Conservation (phyloP, 108 stramenopile species). For the Skeletonema menzelii region DNA sequence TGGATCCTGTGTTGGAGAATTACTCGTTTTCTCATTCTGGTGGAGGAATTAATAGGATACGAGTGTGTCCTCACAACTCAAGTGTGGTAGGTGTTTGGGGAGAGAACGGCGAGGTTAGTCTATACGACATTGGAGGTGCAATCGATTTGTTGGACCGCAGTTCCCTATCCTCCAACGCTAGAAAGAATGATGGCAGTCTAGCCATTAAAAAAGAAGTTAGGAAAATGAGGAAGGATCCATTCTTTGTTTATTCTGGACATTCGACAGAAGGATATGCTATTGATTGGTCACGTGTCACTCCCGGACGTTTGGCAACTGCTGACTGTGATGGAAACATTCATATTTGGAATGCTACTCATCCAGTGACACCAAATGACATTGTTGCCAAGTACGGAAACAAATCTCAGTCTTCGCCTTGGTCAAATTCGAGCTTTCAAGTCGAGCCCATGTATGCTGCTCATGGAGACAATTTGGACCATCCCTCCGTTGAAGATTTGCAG, state of each 20-base stretch:
- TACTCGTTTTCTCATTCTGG: slow-evolving; percentile 65
- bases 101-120: slow-evolving; percentile 83
- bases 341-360: slow-evolving; percentile 71
- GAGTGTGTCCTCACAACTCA: slow-evolving; percentile 89
- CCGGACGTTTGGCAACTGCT: slow-evolving; percentile 86
- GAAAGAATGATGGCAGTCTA: slow-evolving; percentile 36
- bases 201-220: slow-evolving; percentile 12
- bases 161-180: slow-evolving; percentile 46
- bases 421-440: slow-evolving; percentile 48
- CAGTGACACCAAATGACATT: slow-evolving; percentile 15
- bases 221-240: slow-evolving; percentile 57
- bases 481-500: slow-evolving; percentile 94
- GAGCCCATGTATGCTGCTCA: slow-evolving; percentile 53
- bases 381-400: slow-evolving; percentile 8
- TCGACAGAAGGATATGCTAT: slow-evolving; percentile 91
- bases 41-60: slow-evolving; percentile 95
- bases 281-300: slow-evolving; percentile 83
- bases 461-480: slow-evolving; percentile 50
- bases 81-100: slow-evolving; percentile 94
- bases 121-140: slow-evolving; percentile 80
- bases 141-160: slow-evolving; percentile 57
- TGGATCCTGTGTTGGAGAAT: slow-evolving; percentile 90
- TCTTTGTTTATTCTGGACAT: slow-evolving; percentile 82
- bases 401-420: slow-evolving; percentile 18
- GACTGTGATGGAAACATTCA: slow-evolving; percentile 89